A percentile compares a stretch with the other conserved stretches of the same genome.
phyloP scores from a whole-genome alignment of 2,329 filamentous ascomycete genomes.

The Gaeumannomyces tritici region DNA sequence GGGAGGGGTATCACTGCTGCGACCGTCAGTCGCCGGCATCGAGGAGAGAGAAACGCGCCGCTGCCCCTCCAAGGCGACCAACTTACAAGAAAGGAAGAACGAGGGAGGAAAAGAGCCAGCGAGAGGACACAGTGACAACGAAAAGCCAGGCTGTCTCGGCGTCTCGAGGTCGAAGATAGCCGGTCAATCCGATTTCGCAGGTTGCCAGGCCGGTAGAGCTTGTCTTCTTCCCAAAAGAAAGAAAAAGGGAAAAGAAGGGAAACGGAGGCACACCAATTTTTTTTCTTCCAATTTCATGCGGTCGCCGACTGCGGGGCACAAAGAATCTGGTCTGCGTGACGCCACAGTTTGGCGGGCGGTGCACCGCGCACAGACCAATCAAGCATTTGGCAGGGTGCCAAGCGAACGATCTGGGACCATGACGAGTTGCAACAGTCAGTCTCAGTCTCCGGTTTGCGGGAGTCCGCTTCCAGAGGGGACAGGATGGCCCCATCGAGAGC shows the following conservation, averaged over 20 bases:
- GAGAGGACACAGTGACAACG: neutral
- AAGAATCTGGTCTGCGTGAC: neutral
- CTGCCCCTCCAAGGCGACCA: neutral
- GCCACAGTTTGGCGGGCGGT: neutral
- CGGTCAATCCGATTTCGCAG: conserved; percentile 1
- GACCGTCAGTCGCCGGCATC: neutral
- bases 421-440: too few relatives aligned
- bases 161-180: conserved; percentile 4
- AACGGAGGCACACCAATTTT: conserved; percentile 8
- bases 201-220: neutral
- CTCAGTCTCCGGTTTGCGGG: neutral
- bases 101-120: conserved; percentile 1
- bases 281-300: conserved; percentile 8
- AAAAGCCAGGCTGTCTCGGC: neutral
- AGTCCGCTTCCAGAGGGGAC: neutral
- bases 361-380: neutral
- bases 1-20: conserved; percentile 9
- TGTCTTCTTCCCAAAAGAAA: conserved; percentile 17
- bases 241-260: conserved; percentile 12
- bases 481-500: neutral
- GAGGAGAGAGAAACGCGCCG: neutral
- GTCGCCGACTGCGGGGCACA: neutral
- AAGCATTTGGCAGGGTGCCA: neutral
- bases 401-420: neutral
- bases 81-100: neutral